These are phyloP conservation scores for Gomphus bonarii DNA, from an alignment of 1,284 basidiomycete species.

Conservation along the genomic window DNA sequence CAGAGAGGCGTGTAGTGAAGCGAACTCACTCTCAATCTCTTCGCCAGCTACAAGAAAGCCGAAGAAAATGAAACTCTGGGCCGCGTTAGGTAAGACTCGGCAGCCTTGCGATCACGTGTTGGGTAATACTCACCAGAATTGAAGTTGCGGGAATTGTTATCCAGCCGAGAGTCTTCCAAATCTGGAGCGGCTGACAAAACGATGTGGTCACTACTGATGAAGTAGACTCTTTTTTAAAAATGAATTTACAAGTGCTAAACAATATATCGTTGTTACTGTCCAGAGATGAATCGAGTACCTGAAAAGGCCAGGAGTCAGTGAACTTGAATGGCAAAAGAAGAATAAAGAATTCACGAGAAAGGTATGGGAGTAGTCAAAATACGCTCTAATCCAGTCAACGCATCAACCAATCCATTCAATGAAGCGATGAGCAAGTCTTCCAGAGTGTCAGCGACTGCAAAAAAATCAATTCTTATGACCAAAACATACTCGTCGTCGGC, in stretches of 20 bases:
- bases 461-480: conserved; percentile 1
- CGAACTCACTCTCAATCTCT: conserved; percentile 54
- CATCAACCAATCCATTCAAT: conserved; percentile 52
- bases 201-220: not conserved
- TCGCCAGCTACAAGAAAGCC: conserved; percentile 61
- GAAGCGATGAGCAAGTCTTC: conserved; percentile 42
- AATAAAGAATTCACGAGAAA: conserved; percentile 43
- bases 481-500: conserved; percentile 47
- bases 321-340: conserved; percentile 2
- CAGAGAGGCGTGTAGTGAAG: not conserved
- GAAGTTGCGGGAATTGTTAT: conserved; percentile 55
- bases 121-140: conserved; percentile 22
- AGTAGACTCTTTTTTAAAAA: not conserved
- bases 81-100: not conserved
- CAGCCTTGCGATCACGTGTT: not conserved
- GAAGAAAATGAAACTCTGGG: conserved; percentile 50
- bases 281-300: conserved; percentile 60
- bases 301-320: conserved; percentile 1
- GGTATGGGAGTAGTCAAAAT: conserved; percentile 75
- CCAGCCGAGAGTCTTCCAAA: conserved; percentile 50
- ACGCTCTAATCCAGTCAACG: conserved; percentile 61
- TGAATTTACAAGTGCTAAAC: conserved; percentile 37
- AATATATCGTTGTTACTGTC: conserved; percentile 50
- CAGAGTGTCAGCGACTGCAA: not conserved
- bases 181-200: conserved; percentile 50